Percentiles rank a stretch among this genome's conserved stretches.
These are phyloP conservation scores for Neurospora sp. DNA, from an alignment of 2,329 filamentous ascomycete species.

Conservation along the genomic window DNA sequence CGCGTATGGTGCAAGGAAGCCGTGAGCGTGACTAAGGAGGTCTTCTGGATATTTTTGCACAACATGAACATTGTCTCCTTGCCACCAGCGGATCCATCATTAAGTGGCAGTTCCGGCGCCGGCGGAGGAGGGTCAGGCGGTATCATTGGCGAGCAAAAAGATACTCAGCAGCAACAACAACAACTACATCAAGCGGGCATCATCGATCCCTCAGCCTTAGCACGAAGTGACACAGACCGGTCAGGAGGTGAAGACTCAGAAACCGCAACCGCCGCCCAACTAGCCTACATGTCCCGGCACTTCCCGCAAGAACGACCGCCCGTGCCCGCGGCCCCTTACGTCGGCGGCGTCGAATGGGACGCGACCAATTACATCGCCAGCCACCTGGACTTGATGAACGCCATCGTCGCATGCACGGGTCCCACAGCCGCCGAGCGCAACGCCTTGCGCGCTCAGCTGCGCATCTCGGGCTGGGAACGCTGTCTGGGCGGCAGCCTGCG, in stretches of 20 bases:
- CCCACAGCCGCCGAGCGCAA: conserved; percentile 65
- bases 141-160: background rate
- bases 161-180: background rate
- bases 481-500: conserved; percentile 76
- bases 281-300: conserved; percentile 55
- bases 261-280: conserved; percentile 18
- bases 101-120: background rate
- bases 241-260: background rate
- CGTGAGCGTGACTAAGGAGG: conserved; percentile 88
- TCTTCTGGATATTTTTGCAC: conserved; percentile 98
- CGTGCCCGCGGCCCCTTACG: conserved; percentile 88
- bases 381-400: conserved; percentile 88
- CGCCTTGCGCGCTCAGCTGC: conserved; percentile 63
- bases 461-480: conserved; percentile 83
- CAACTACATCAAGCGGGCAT: background rate
- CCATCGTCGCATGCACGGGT: conserved; percentile 67
- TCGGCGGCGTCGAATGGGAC: conserved; percentile 97
- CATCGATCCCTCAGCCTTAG: conserved; percentile 1
- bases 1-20: conserved; percentile 91
- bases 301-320: conserved; percentile 83
- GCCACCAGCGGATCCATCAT: conserved; percentile 27
- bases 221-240: conserved; percentile 18
- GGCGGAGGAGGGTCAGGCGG: background rate
- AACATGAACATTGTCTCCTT: conserved; percentile 79
- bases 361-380: conserved; percentile 93